Evolutionary conservation across 768 basidiomycete genomes (phyloP), one percentile per base, ranked within the genome.

Genomic region (Coprinopsis strossmayeri): DNA sequence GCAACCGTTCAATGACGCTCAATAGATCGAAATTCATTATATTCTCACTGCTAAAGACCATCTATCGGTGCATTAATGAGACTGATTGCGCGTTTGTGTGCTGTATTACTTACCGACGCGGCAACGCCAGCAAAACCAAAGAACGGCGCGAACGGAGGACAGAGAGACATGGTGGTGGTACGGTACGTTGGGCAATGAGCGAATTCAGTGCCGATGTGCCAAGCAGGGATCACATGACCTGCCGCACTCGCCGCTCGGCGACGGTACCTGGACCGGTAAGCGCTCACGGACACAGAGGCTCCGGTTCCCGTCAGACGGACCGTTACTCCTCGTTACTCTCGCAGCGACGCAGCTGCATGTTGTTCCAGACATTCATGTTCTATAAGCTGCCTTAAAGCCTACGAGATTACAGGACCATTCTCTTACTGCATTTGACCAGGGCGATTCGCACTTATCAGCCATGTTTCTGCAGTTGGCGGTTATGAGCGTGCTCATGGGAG

Each of bases 121-220:
- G 92, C 88, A 25, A 98, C 95, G 44, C 95, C 95, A 43, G 87
- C 94, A 64, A 99, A 94, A 23, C 94, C 95, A 64, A 98, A 96
- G 82, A 98, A 98, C 45, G 92, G 90, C 44, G 94, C 94, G 64
- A 89, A 97, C 25, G 93, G 90, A 53, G 92, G 92, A 64, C 92
- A 96, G 43, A 77, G 55, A 21, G 81, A 77, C 81, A 82, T 84
- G 39, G 45, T 58, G 53, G 35, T 46, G 17, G n/a, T n/a, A n/a
- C 20, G 34, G 30, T 50, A 50, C 26, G 46, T 34, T 44, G 45
- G 40, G 23, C 35, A 38, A 17, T 18, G 35, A 38, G 10, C 35
- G 35, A 18, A 5, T 38, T 38, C 35, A n/a, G n/a, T n/a, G n/a
- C n/a, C n/a, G n/a, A n/a, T n/a, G n/a, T n/a, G n/a, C n/a, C n/a